These are phyloP conservation scores for Leucaena leucocephala DNA, from an alignment of 306 rosid genomes.

Conservation along the genomic window DNA sequence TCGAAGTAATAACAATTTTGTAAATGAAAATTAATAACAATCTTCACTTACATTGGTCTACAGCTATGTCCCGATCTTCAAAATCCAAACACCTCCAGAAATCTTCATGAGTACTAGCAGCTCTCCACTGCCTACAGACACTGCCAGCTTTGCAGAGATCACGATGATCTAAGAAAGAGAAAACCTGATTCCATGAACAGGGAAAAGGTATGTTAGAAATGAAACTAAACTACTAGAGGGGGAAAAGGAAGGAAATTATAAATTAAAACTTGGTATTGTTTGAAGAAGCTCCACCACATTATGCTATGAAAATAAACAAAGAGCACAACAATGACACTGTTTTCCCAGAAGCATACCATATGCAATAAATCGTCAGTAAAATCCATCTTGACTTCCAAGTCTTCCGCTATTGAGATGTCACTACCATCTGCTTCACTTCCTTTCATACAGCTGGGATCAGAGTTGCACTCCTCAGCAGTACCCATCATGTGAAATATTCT, in stretches of 20 bases:
- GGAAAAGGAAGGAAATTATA: background rate
- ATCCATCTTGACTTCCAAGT: constrained; percentile 70
- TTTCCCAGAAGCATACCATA: constrained; percentile 56
- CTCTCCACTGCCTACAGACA: constrained; percentile 85
- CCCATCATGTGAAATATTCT: background rate
- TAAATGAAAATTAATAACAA: constrained; percentile 14
- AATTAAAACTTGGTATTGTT: background rate
- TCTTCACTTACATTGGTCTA: constrained; percentile 72
- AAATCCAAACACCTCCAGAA: constrained; percentile 86
- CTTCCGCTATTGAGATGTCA: constrained; percentile 48
- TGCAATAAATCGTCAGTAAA: constrained; percentile 80
- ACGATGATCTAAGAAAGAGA: constrained; percentile 83
- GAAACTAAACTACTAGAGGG: background rate
- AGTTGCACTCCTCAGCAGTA: constrained; percentile 37
- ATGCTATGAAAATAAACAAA: constrained; percentile 1
- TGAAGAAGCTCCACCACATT: background rate
- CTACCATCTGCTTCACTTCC: constrained; percentile 47
- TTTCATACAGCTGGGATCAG: constrained; percentile 43
- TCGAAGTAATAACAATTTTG: background rate
- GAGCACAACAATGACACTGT: background rate
- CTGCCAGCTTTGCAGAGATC: constrained; percentile 84
- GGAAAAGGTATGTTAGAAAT: constrained; percentile 3
- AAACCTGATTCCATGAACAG: constrained; percentile 54
- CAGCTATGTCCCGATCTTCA: constrained; percentile 69
- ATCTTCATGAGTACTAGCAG: constrained; percentile 89